Evolutionary conservation across 805 yeast species (phyloP).

Genomic region (Tetrapisispora iriomotensis): DNA sequence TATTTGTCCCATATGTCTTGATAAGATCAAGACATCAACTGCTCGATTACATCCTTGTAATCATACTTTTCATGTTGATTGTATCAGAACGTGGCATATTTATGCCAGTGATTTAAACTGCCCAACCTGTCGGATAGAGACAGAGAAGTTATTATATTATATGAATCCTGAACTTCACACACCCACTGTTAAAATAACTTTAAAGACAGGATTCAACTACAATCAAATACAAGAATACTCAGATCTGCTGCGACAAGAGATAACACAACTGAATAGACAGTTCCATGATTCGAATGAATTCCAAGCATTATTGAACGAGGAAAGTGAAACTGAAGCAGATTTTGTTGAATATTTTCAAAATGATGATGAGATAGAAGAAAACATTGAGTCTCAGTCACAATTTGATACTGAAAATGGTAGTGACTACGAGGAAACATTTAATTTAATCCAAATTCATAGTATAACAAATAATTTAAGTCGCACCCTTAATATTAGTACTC

Average conservation of each 20-base stretch:
- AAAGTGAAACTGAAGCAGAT: neutral
- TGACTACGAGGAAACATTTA: neutral
- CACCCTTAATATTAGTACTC: no score
- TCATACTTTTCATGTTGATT: slow-evolving; percentile 48
- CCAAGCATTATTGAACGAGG: slow-evolving; percentile 1
- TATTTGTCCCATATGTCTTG: slow-evolving; percentile 58
- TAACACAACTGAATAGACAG: no score
- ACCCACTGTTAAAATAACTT: slow-evolving; percentile 7
- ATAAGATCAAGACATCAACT: slow-evolving; percentile 20
- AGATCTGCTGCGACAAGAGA: neutral
- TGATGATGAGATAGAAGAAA: slow-evolving; percentile 2
- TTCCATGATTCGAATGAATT: no score
- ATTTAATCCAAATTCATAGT: no score
- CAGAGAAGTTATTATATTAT: slow-evolving; percentile 5
- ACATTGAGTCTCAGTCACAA: slow-evolving; percentile 3
- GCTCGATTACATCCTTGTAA: slow-evolving; percentile 37
- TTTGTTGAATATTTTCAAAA: neutral
- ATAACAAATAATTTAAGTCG: no score
- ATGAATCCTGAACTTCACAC: slow-evolving; percentile 6
- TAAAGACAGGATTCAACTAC: slow-evolving; percentile 10
- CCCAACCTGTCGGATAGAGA: slow-evolving; percentile 21
- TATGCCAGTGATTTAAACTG: slow-evolving; percentile 19
- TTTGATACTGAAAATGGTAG: neutral
- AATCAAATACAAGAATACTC: slow-evolving; percentile 7
- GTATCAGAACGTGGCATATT: slow-evolving; percentile 46